Conservation (phyloP, 495 filamentous ascomycete species). For the Hyphodiscus hymeniophilus region DNA sequence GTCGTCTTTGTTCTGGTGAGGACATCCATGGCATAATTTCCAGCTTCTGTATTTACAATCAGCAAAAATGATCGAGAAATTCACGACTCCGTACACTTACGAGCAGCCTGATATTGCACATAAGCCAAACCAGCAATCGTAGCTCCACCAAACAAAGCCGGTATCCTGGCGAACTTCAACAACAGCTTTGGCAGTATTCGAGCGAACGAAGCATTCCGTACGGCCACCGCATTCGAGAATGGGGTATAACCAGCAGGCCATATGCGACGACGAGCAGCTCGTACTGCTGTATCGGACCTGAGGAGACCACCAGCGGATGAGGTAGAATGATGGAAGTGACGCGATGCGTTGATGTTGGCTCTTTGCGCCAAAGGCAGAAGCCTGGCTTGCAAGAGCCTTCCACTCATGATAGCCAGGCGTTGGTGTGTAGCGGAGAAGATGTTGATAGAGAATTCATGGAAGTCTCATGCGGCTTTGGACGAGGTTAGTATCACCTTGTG, state of each 20-base stretch:
- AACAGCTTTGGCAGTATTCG: conserved; percentile 82
- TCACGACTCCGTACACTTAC: conserved; percentile 41
- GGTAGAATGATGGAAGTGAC: conserved; percentile 55
- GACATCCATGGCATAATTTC: conserved; percentile 79
- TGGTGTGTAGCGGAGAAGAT: conserved; percentile 4
- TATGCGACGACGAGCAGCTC: conserved; percentile 49
- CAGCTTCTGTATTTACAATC: conserved; percentile 54
- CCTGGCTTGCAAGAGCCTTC: conserved; percentile 69
- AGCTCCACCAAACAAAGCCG: conserved; percentile 84
- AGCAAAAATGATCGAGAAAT: background rate
- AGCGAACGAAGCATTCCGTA: conserved; percentile 78
- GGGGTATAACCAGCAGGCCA: conserved; percentile 69
- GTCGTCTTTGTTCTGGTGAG: conserved; percentile 62
- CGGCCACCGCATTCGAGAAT: conserved; percentile 78
- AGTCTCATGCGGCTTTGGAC: background rate
- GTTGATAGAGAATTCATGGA: conserved; percentile 12
- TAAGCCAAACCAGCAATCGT: conserved; percentile 83
- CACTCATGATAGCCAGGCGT: conserved; percentile 55
- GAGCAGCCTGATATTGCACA: conserved; percentile 90
- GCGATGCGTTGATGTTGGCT: conserved; percentile 44
- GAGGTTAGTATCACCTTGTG: too few species aligned
- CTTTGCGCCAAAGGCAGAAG: conserved; percentile 52
- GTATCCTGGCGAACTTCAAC: conserved; percentile 76
- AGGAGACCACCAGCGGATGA: conserved; percentile 60
- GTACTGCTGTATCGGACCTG: conserved; percentile 52